phyloP scores from a whole-genome alignment of 352 stramenopile genomes.

The Thalassiosira allenii region DNA sequence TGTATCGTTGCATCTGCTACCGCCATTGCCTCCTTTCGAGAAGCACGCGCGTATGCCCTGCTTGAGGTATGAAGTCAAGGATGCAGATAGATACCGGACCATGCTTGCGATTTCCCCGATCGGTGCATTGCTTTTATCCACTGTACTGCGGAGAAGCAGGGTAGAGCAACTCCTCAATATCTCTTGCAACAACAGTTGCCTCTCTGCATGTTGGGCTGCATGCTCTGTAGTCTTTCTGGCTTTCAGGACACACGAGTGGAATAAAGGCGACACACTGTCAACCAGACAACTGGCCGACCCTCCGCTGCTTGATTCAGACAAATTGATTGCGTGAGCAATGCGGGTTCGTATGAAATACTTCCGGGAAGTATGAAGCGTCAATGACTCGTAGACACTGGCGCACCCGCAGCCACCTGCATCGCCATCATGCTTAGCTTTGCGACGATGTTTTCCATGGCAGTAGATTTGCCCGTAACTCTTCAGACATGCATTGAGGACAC shows the following conservation, averaged over 20 bases:
- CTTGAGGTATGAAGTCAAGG: slow-evolving; percentile 37
- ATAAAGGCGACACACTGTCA: slow-evolving; percentile 30
- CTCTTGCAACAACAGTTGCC: slow-evolving; percentile 42
- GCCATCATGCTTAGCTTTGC: not conserved
- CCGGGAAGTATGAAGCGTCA: slow-evolving; percentile 31
- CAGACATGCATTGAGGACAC: slow-evolving; percentile 48
- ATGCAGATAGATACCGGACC: slow-evolving; percentile 40
- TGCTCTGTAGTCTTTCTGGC: slow-evolving; percentile 10
- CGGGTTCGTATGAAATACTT: slow-evolving; percentile 49
- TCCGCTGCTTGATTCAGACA: not conserved
- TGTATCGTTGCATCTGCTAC: not conserved
- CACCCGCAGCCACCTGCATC: not conserved
- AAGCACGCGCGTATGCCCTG: slow-evolving; percentile 22
- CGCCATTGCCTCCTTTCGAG: too few species aligned
- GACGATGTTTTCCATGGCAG: not conserved
- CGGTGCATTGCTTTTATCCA: not conserved
- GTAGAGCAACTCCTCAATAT: slow-evolving; percentile 38
- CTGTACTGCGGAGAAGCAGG: slow-evolving; percentile 8
- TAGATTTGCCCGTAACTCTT: slow-evolving; percentile 40
- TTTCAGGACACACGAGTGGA: slow-evolving; percentile 38
- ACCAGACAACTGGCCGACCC: not conserved
- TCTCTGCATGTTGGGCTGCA: slow-evolving; percentile 25
- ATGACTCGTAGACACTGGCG: slow-evolving; percentile 29
- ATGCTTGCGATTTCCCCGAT: slow-evolving; percentile 29
- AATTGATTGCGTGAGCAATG: slow-evolving; percentile 13